Percentiles rank a stretch among this genome's conserved stretches.
Conservation (phyloP, 169 alveolate genomes). For the Perkinsus marinus region DNA sequence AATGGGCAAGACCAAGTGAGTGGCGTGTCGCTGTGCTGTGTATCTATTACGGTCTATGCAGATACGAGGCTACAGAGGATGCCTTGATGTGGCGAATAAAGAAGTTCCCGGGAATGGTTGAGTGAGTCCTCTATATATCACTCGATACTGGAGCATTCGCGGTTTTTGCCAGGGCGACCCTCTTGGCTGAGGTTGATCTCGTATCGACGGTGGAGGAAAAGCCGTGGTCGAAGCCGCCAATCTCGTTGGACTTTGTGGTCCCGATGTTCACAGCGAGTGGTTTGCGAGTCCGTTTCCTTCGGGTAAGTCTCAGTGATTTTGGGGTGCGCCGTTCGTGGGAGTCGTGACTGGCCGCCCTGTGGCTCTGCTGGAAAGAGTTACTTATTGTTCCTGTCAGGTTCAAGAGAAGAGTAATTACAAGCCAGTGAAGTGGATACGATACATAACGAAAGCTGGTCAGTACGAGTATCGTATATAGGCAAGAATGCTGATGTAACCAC, state of each 20-base stretch:
- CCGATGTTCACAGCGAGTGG: conserved; percentile 84
- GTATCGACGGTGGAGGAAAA: conserved; percentile 8
- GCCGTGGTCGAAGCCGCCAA: conserved; percentile 75
- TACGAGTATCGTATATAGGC: conserved; percentile 64
- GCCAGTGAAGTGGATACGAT: conserved; percentile 75
- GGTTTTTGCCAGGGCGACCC: conserved; percentile 8
- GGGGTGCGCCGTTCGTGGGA: no score
- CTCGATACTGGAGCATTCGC: background rate
- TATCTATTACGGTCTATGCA: conserved; percentile 14
- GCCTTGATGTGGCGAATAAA: conserved; percentile 68
- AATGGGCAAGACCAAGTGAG: background rate
- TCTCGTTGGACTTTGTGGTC: conserved; percentile 65
- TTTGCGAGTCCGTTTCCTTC: conserved; percentile 63
- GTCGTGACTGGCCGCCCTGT: no score
- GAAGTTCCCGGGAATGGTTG: conserved; percentile 60
- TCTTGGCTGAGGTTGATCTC: conserved; percentile 15
- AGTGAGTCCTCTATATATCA: conserved; percentile 31
- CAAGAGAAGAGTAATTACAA: conserved; percentile 69
- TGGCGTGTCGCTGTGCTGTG: background rate
- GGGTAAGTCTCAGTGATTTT: conserved; percentile 7
- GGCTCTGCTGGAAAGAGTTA: no score
- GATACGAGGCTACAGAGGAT: conserved; percentile 60
- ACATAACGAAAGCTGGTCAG: conserved; percentile 75
- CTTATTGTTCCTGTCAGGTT: no score
- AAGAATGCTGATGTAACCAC: background rate